Evolutionary conservation across 208 protist genomes (phyloP).

Genomic region (Strigomonas culicis): DNA sequence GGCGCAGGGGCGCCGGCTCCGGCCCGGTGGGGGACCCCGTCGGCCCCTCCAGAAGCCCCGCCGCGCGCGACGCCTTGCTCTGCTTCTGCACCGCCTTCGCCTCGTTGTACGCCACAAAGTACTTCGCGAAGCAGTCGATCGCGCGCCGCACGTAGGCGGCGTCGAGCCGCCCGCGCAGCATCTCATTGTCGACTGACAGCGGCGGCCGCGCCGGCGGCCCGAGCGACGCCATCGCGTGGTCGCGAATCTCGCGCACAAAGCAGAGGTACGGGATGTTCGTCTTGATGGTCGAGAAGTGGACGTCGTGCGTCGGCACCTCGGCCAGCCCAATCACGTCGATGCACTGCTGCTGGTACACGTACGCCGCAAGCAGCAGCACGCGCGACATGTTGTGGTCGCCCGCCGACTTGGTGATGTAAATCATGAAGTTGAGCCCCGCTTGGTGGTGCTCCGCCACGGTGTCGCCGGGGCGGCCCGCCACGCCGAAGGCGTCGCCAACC

Average conservation of each 20-base stretch:
- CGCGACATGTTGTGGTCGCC: constrained; percentile 72
- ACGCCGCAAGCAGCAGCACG: constrained; percentile 47
- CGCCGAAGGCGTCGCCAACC: constrained; percentile 20
- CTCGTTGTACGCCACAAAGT: constrained; percentile 29
- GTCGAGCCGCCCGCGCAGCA: constrained; percentile 27
- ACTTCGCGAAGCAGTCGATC: constrained; percentile 23
- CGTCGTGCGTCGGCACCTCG: constrained; percentile 22
- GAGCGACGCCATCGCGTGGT: constrained; percentile 22
- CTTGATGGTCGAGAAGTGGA: constrained; percentile 35
- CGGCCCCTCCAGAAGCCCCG: background rate
- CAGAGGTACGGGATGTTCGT: constrained; percentile 78
- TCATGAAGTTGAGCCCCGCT: constrained; percentile 3
- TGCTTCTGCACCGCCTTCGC: constrained; percentile 24
- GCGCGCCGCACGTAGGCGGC: constrained; percentile 18
- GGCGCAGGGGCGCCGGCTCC: background rate
- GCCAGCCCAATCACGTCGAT: constrained; percentile 25
- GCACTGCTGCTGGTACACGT: constrained; percentile 52
- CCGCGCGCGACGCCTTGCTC: constrained; percentile 17
- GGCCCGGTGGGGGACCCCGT: background rate
- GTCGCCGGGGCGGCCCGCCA: constrained; percentile 10
- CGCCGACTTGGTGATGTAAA: constrained; percentile 64
- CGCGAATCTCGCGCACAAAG: constrained; percentile 67
- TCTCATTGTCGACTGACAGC: constrained; percentile 40
- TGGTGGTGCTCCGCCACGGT: constrained; percentile 1
- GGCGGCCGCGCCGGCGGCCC: constrained; percentile 14